Base-by-base conservation (phyloP, 225 moss, liverwort and hornwort species). In the Climacium dendroides region DNA sequence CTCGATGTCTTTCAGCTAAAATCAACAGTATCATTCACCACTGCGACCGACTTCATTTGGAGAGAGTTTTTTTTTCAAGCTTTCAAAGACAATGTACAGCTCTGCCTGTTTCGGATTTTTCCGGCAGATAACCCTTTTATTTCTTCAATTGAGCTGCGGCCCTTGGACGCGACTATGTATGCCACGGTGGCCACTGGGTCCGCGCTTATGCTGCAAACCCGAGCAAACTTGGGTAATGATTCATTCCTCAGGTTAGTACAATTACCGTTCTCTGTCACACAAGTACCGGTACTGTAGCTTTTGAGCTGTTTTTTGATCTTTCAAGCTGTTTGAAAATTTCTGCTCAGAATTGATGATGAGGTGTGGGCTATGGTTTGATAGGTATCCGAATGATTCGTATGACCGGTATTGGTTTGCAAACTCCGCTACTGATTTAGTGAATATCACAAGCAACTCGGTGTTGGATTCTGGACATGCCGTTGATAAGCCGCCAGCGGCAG, bases 71-170 rank as follows among this genome's bases (percentile, higher is more conserved):
- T 62, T 7, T 84, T 90, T 4, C 74, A 35, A 84, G 89, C 87
- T 37, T 76, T 57, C 11, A 83, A 81, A 62, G 82, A 85, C 87
- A 89, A 59, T 81, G 59, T 87, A 23, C 82, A 92, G 28, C 78
- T 87, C 32, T 92, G 89, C 41, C 47, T 92, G 18, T 50, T 65
- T 67, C 84, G 92, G 26, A 78, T 48, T 41, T 73, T 11, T 37
- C 18, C 82, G 48, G 22, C 82, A 43, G 74, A 78, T 10, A 90
- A 65, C 66, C 92, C 92, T 62, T 89, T 85, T 18, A 89, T 90
- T n/a, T 90, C 90, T 53, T 48, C 90, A 24, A 71, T 92, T 25
- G 90, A 90, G 74, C 45, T 92, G 61, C 92, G 92, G 47, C 24
- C 88, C 32, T 34, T 92, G 45, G 82, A 87, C 65, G n/a, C 3